Evolutionary conservation across 805 yeast species (phyloP), one percentile per base, ranked within the genome.

Genomic region (Martiniozyma abietophila): DNA sequence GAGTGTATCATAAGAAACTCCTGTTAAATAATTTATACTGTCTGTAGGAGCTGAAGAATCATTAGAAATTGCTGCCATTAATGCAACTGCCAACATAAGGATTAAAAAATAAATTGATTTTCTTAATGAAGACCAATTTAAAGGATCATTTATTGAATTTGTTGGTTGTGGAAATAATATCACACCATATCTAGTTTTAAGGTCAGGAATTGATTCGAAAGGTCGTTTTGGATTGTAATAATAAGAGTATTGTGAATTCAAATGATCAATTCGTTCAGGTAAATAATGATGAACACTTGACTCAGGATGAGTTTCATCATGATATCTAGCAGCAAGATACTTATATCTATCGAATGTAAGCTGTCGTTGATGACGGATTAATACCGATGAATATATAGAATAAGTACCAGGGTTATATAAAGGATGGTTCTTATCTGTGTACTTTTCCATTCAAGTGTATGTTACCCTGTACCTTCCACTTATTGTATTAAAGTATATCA

Each of bases 391-490:
- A 41, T 69, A 71, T 27, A 74, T 69, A 33, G 70, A 69, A 36
- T 66, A 61, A 0, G 80, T 72, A 0, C 79, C 79, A 1, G 79
- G 78, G 14, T 72, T 55, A 43, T 62, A 71, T 16, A 65, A 65
- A 1, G 58, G 56, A 32, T 58, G 59, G 33, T 49, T 41, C 14
- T 46, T 53, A 35, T 58, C 59, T 10, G 59, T 53, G 40, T 55
- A 58, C 34, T 51, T 54, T 32, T 58, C 62, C 64, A 58, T 58
- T 18, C 11, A 15, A 32, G 15, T 18, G 27, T 8, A 32, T 4
- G 12, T 20, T 7, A 3, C 7, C 18, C 16, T 18, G 25, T 8
- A 14, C 21, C 16, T 11, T 17, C 10, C 18, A 21, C 25, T n/a
- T n/a, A n/a, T n/a, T n/a, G n/a, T n/a, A n/a, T n/a, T n/a, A n/a